Percentiles rank a stretch among this genome's conserved stretches.
phyloP scores from a whole-genome alignment of 1,284 basidiomycete genomes.

The Mycosarcoma mackinlayi region DNA sequence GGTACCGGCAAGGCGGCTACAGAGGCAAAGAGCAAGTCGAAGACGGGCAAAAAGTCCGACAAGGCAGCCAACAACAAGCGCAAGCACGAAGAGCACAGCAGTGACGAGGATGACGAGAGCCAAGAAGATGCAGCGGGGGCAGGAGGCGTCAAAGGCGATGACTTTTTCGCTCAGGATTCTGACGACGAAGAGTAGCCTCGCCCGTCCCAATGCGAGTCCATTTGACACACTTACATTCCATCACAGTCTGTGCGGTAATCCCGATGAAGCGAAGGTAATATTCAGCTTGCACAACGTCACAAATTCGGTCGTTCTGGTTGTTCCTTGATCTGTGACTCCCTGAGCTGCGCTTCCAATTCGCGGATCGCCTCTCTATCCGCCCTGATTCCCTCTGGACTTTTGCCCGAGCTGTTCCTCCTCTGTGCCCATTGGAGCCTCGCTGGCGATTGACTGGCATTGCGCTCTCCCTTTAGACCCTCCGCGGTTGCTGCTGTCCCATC shows the following conservation, averaged over 20 bases:
- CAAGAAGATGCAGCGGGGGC: constrained; percentile 2
- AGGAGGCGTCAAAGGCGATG: constrained; percentile 41
- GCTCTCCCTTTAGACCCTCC: neutral
- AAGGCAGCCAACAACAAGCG: constrained; percentile 32
- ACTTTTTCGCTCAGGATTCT: constrained; percentile 52
- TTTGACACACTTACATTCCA: neutral
- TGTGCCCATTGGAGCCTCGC: constrained; percentile 30
- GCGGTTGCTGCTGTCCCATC: constrained; percentile 10
- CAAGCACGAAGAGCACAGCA: constrained; percentile 26
- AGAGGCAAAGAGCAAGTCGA: constrained; percentile 12
- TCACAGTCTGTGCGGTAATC: neutral
- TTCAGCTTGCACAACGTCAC: neutral
- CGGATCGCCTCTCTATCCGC: constrained; percentile 44
- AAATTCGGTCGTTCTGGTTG: constrained; percentile 16
- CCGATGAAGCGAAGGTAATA: too few species aligned
- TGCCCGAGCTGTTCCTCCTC: constrained; percentile 37
- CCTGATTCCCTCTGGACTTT: constrained; percentile 42
- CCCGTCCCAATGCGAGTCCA: neutral
- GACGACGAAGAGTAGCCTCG: constrained; percentile 26
- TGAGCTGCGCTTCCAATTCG: constrained; percentile 31
- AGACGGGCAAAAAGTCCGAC: constrained; percentile 21
- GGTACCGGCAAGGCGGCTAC: neutral
- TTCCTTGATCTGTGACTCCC: constrained; percentile 37
- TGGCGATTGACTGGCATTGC: neutral
- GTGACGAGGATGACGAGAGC: constrained; percentile 8